Conservation (phyloP, 768 basidiomycete species). For the Artomyces pyxidatus region DNA sequence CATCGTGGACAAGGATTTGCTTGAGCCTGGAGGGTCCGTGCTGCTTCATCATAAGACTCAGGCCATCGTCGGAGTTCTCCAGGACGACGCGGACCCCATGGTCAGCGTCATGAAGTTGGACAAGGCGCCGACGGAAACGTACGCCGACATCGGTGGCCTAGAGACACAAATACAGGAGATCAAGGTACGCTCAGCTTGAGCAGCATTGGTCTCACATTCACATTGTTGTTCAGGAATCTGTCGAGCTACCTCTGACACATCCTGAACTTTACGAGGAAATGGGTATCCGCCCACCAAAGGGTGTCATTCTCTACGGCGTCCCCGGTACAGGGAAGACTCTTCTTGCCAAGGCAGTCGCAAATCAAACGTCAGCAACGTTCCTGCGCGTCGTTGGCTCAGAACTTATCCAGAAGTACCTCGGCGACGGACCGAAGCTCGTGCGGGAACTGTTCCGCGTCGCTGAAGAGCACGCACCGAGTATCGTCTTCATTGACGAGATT, state of each 20-base stretch:
- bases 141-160: constrained; percentile 96
- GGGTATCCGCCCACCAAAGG: constrained; percentile 99
- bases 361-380: constrained; percentile 98
- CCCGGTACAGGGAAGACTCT: constrained; percentile 98
- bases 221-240: constrained; percentile 68
- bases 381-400: constrained; percentile 95
- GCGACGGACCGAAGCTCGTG: constrained; percentile 97
- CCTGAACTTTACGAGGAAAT: constrained; percentile 99
- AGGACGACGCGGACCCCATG: constrained; percentile 92
- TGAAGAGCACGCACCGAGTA: constrained; percentile 96
- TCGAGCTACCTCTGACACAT: constrained; percentile 94
- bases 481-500: constrained; percentile 89
- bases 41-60: constrained; percentile 94
- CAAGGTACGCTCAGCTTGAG: constrained; percentile 49
- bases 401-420: constrained; percentile 98
- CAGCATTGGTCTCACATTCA: too few relatives aligned
- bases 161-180: constrained; percentile 98
- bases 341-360: constrained; percentile 94
- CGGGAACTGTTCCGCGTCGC: constrained; percentile 96
- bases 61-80: constrained; percentile 89
- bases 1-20: constrained; percentile 94
- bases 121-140: constrained; percentile 98
- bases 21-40: constrained; percentile 95
- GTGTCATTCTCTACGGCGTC: constrained; percentile 97
- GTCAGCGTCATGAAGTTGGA: constrained; percentile 99